These are phyloP conservation scores for Cercophora sp. DNA, from an alignment of 495 filamentous ascomycete genomes.

Conservation along the genomic window DNA sequence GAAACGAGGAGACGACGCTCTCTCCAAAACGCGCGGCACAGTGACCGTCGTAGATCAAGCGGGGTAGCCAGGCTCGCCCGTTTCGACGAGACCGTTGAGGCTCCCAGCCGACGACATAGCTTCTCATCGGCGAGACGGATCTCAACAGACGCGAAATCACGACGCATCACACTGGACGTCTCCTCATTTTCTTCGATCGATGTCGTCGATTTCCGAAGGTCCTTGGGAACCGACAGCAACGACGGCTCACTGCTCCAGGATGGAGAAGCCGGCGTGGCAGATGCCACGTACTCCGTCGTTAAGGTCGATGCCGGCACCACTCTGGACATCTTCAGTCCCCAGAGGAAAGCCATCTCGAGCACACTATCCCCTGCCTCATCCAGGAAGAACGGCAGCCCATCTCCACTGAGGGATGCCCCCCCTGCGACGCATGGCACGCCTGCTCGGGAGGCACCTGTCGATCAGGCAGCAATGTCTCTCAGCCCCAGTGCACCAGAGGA, in stretches of 20 bases:
- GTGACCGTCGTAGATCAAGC: constrained; percentile 22
- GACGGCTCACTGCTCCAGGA: background rate
- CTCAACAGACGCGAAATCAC: background rate
- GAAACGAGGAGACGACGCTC: constrained; percentile 27
- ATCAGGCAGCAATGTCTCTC: constrained; percentile 20
- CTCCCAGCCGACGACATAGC: constrained; percentile 29
- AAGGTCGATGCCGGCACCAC: constrained; percentile 29
- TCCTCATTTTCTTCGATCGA: constrained; percentile 1
- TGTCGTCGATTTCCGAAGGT: background rate
- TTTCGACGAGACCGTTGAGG: constrained; percentile 13
- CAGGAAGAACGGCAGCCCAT: no score
- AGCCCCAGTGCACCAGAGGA: background rate
- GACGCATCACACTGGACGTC: constrained; percentile 24
- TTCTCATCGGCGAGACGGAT: no score
- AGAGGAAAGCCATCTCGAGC: background rate
- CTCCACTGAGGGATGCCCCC: background rate
- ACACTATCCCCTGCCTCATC: no score
- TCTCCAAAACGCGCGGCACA: constrained; percentile 25
- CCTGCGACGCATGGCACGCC: constrained; percentile 2
- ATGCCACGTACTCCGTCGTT: constrained; percentile 2
- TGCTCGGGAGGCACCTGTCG: background rate
- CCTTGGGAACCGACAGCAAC: no score
- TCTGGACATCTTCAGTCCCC: constrained; percentile 28
- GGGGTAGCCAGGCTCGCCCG: constrained; percentile 16
- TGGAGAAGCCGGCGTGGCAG: background rate